Conservation (phyloP, 2,329 filamentous ascomycete genomes). For the Colletotrichum sp. region DNA sequence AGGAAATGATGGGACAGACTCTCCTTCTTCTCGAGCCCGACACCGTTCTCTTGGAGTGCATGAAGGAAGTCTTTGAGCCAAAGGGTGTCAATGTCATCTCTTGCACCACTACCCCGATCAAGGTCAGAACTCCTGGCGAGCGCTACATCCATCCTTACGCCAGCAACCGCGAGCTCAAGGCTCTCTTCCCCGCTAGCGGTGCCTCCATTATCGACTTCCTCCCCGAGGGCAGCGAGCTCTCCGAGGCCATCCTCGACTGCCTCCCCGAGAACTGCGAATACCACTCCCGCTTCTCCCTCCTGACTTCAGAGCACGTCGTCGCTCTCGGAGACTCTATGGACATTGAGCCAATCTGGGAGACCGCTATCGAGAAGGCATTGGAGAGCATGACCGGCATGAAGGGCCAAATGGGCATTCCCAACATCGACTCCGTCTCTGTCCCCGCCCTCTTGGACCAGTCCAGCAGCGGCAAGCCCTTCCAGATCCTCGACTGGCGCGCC, state of each 20-base stretch:
- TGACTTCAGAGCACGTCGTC: constrained; percentile 6
- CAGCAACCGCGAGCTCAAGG: constrained; percentile 31
- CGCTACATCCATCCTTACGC: constrained; percentile 31
- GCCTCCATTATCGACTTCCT: constrained; percentile 38
- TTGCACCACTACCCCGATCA: constrained; percentile 25
- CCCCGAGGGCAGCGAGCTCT: constrained; percentile 28
- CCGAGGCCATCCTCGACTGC: constrained; percentile 25
- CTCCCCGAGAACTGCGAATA: constrained; percentile 33
- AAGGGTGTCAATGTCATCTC: constrained; percentile 20
- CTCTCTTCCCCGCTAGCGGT: constrained; percentile 25
- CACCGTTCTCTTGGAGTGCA: constrained; percentile 28
- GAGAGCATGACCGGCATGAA: background rate
- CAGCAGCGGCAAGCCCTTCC: constrained; percentile 26
- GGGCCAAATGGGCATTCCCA: background rate
- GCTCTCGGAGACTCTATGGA: background rate
- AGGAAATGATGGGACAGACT: background rate
- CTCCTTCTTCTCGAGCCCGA: constrained; percentile 41
- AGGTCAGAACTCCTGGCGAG: background rate
- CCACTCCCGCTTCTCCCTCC: constrained; percentile 21
- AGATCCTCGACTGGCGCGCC: constrained; percentile 43
- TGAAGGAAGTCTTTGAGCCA: constrained; percentile 24
- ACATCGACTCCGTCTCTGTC: constrained; percentile 24
- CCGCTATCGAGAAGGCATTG: constrained; percentile 25
- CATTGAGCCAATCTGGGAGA: constrained; percentile 24
- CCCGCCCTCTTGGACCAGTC: constrained; percentile 27